A percentile compares a stretch with the other conserved stretches of the same genome.
Conservation (phyloP, 495 filamentous ascomycete genomes). For the Pseudevernia furfuracea region DNA sequence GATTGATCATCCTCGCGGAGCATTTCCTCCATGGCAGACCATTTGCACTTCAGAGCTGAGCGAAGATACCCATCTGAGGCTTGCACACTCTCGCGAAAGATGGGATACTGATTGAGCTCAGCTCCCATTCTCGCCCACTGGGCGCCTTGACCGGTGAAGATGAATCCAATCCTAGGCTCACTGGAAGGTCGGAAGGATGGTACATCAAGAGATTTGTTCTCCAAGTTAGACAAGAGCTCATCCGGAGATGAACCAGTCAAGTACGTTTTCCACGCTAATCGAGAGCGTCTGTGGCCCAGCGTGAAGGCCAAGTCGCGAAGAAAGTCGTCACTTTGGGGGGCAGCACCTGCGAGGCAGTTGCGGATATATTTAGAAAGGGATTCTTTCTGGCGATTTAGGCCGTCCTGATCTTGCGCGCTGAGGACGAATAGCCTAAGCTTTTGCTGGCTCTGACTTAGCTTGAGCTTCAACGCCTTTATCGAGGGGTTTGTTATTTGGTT, state of each 20-base stretch:
- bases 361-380: slow-evolving; percentile 26
- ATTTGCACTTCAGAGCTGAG: slow-evolving; percentile 19
- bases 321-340: background rate
- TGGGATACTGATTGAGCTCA: slow-evolving; percentile 30
- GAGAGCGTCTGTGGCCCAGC: slow-evolving; percentile 12
- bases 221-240: slow-evolving; percentile 1
- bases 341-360: background rate
- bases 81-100: slow-evolving; percentile 30
- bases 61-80: slow-evolving; percentile 24
- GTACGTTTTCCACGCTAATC: slow-evolving; percentile 9
- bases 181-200: slow-evolving; percentile 9
- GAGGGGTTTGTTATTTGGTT: background rate
- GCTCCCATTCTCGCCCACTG: slow-evolving; percentile 58
- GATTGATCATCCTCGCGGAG: slow-evolving; percentile 11
- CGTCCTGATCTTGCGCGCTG: background rate
- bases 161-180: slow-evolving; percentile 15
- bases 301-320: slow-evolving; percentile 20
- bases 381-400: slow-evolving; percentile 28
- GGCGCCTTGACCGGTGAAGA: slow-evolving; percentile 61
- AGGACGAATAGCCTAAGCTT: background rate
- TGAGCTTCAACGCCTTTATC: background rate
- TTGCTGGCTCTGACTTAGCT: background rate
- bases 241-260: background rate
- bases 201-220: slow-evolving; percentile 3
- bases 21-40: slow-evolving; percentile 27